These are phyloP conservation scores for Cicer yamashitae DNA, from an alignment of 306 rosid genomes.

Conservation along the genomic window DNA sequence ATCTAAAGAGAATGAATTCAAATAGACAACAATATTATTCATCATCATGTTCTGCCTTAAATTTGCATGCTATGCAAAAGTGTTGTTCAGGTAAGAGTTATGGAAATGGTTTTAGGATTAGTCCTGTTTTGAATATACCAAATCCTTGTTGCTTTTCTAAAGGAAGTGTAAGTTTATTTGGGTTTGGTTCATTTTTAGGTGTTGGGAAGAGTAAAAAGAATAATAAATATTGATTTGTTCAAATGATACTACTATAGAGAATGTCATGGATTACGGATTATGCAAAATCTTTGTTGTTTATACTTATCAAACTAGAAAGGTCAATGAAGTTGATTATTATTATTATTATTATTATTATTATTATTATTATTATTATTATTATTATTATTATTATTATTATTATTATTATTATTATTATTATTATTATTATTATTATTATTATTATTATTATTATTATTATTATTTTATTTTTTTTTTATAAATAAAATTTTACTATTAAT, in stretches of 20 bases:
- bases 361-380: too few species aligned
- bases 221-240: slow-evolving; percentile 54
- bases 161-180: slow-evolving; percentile 63
- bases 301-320: too few species aligned
- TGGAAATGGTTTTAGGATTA: slow-evolving; percentile 58
- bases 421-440: too few species aligned
- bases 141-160: slow-evolving; percentile 67
- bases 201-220: slow-evolving; percentile 63
- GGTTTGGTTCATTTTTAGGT: slow-evolving; percentile 66
- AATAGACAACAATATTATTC: slow-evolving; percentile 45
- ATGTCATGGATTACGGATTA: too few species aligned
- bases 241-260: neutral
- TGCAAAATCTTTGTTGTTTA: too few species aligned
- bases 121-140: slow-evolving; percentile 76
- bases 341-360: too few species aligned
- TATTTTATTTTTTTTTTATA: too few species aligned
- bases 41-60: slow-evolving; percentile 37
- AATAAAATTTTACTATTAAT: too few species aligned
- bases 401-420: too few species aligned
- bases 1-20: slow-evolving; percentile 49
- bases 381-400: too few species aligned
- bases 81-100: slow-evolving; percentile 61
- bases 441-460: too few species aligned
- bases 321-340: too few species aligned
- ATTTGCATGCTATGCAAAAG: slow-evolving; percentile 54